A percentile compares a stretch with the other conserved stretches of the same genome.
Conservation (phyloP, 2,329 filamentous ascomycete species). For the Exophiala aquamarina region DNA sequence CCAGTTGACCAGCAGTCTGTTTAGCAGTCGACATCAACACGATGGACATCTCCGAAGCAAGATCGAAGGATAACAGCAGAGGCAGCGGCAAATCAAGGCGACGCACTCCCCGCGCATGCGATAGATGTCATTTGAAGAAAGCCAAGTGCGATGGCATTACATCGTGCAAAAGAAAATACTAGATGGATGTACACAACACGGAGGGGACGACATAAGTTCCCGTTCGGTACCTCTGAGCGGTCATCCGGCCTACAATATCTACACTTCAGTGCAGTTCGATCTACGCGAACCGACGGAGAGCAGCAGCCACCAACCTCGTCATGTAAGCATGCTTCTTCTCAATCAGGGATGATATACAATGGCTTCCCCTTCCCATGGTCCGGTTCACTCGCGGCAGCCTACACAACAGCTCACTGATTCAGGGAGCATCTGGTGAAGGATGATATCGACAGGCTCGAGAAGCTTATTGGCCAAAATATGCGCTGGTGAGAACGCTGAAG, state of each 20-base stretch:
- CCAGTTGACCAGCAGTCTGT: background rate
- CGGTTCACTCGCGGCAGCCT: background rate
- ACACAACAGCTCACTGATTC: too few relatives aligned
- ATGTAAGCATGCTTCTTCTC: background rate
- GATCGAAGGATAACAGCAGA: background rate
- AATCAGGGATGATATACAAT: background rate
- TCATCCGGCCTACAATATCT: background rate
- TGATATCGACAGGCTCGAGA: too few relatives aligned
- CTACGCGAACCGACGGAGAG: background rate
- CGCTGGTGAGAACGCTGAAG: too few relatives aligned
- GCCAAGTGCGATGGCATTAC: background rate
- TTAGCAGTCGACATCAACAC: background rate
- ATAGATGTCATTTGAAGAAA: background rate
- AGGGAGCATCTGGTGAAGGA: too few relatives aligned
- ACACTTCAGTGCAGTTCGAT: background rate
- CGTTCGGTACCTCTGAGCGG: background rate
- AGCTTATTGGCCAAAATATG: too few relatives aligned
- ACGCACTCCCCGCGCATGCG: background rate
- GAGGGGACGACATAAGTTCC: background rate
- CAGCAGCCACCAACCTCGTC: background rate
- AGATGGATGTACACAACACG: background rate
- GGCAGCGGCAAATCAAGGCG: background rate
- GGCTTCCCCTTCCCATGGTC: background rate
- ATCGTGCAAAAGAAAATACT: background rate
- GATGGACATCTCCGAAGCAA: background rate